phyloP scores from a whole-genome alignment of 768 basidiomycete species.

The Xerocomus brunneocitrinus region DNA sequence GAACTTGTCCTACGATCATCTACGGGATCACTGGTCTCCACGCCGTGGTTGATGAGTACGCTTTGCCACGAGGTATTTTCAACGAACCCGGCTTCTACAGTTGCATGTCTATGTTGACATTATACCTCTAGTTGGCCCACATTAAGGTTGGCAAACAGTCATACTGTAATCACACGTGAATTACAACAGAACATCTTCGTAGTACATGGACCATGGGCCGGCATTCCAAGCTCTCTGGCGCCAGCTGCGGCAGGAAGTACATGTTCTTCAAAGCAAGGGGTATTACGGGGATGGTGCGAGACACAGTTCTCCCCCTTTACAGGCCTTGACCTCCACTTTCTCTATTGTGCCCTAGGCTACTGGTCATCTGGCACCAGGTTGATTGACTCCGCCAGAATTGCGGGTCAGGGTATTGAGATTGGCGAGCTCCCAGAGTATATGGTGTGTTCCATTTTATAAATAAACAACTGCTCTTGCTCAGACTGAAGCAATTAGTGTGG shows the following conservation, averaged over 20 bases:
- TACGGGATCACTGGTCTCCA: constrained; percentile 57
- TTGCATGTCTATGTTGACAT: constrained; percentile 3
- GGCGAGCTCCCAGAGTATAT: constrained; percentile 75
- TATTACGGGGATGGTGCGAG: constrained; percentile 77
- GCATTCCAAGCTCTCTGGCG: constrained; percentile 75
- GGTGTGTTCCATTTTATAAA: constrained; percentile 34
- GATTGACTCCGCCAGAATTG: constrained; percentile 54
- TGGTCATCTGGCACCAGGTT: constrained; percentile 78
- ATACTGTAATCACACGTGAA: not conserved
- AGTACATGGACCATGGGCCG: constrained; percentile 81
- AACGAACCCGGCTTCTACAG: constrained; percentile 10
- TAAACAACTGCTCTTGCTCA: not conserved
- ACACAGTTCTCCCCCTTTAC: not conserved
- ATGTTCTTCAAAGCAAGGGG: constrained; percentile 63
- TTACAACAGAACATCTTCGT: not conserved
- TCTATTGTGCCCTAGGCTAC: constrained; percentile 47
- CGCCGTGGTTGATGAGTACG: constrained; percentile 67
- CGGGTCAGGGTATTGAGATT: constrained; percentile 45
- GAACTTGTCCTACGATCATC: constrained; percentile 70
- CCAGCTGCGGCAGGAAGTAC: constrained; percentile 60
- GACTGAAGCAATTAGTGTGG: constrained; percentile 53
- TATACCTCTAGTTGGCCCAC: constrained; percentile 60
- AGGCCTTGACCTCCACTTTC: constrained; percentile 5
- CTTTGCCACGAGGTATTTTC: constrained; percentile 73
- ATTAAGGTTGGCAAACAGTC: constrained; percentile 51